These are phyloP conservation scores for Cryphonectria parasitica DNA, from an alignment of 2,329 filamentous ascomycete genomes.

Conservation along the genomic window DNA sequence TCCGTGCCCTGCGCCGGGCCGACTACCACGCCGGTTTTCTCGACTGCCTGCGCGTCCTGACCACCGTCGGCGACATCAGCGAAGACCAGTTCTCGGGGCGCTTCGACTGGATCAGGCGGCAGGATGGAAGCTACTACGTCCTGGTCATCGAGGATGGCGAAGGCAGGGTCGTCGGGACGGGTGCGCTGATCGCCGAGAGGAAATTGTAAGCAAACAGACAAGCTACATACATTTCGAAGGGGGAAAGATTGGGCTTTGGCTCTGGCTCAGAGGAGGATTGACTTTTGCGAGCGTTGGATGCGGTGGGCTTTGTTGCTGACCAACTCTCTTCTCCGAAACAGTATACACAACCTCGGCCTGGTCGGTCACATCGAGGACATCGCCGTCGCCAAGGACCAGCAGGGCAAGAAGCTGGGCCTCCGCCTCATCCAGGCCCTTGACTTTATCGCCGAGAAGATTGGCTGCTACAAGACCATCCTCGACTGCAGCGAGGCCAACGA, in stretches of 20 bases:
- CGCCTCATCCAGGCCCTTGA: conserved; percentile 94
- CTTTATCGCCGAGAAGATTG: conserved; percentile 81
- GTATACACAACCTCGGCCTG: conserved; percentile 77
- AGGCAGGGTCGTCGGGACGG: conserved; percentile 80
- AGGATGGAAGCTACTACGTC: conserved; percentile 80
- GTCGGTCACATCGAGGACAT: conserved; percentile 99
- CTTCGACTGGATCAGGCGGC: conserved; percentile 78
- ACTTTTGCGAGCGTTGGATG: not conserved
- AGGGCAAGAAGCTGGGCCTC: conserved; percentile 94
- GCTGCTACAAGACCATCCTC: conserved; percentile 96
- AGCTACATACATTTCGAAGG: not conserved
- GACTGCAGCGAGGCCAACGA: conserved; percentile 97
- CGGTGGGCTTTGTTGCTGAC: conserved; percentile 11
- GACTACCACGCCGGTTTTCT: conserved; percentile 87
- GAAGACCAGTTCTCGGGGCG: conserved; percentile 75
- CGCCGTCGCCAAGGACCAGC: conserved; percentile 90
- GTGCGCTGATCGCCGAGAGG: conserved; percentile 86
- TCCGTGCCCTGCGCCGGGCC: conserved; percentile 76
- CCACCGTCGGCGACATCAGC: conserved; percentile 86
- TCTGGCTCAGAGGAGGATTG: not conserved
- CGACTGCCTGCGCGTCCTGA: conserved; percentile 87
- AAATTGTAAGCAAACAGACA: conserved; percentile 68
- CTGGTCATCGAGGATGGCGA: conserved; percentile 80
- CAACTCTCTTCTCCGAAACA: conserved; percentile 36
- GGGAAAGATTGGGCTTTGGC: not conserved